These are phyloP conservation scores for Gnaphalium uliginosum DNA, from an alignment of 129 eudicot genomes.

Conservation along the genomic window DNA sequence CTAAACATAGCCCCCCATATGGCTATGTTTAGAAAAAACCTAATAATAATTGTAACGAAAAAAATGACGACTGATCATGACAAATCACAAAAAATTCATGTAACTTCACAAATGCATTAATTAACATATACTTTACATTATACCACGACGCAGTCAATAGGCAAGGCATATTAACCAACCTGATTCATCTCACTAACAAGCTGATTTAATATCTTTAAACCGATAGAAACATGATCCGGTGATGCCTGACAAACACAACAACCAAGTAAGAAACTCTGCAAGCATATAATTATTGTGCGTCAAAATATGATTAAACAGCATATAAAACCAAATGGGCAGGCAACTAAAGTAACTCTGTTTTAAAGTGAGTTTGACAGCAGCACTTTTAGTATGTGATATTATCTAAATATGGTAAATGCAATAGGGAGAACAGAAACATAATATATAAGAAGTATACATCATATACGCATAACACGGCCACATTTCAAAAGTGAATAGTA, in stretches of 20 bases:
- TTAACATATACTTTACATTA: neutral
- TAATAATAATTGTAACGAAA: too few species aligned
- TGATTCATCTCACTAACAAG: constrained; percentile 98
- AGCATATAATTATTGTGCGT: constrained; percentile 7
- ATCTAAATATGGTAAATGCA: neutral
- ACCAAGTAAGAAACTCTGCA: constrained; percentile 26
- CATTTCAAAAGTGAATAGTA: neutral
- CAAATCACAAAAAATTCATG: neutral
- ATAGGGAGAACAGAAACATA: neutral
- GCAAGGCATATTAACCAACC: constrained; percentile 47
- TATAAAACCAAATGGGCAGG: neutral
- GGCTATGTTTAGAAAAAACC: too few species aligned
- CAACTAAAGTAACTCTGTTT: neutral
- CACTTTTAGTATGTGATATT: neutral
- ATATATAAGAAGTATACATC: neutral
- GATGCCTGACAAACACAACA: constrained; percentile 62
- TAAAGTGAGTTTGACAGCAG: neutral
- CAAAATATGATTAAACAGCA: constrained; percentile 18
- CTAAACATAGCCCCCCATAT: too few species aligned
- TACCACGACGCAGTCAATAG: neutral
- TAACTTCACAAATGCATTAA: constrained; percentile 3
- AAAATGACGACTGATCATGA: constrained; percentile 6
- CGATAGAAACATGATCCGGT: constrained; percentile 83
- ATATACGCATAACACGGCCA: neutral
- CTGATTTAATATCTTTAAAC: constrained; percentile 92